Evolutionary conservation across 2,329 filamentous ascomycete species (phyloP).

Genomic region (Cylindrodendrum hubeiense): DNA sequence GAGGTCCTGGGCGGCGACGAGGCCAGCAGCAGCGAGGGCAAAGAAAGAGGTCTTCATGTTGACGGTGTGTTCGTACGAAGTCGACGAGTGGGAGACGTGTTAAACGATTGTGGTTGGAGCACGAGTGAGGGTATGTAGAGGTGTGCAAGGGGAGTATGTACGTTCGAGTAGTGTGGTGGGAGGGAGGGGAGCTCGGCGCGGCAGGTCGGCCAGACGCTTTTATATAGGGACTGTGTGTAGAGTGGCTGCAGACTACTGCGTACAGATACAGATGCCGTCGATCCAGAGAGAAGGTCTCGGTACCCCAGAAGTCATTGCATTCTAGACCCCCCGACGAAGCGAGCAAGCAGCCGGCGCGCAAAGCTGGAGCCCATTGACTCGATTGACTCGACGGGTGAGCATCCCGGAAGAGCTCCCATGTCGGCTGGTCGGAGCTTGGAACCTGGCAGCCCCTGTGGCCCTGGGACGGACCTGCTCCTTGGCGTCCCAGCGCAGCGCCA

Average conservation of each 20-base stretch:
- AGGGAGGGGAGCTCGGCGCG: neutral
- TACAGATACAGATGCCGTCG: neutral
- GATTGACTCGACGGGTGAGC: neutral
- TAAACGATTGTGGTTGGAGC: constrained; percentile 18
- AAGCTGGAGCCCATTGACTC: neutral
- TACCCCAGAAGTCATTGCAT: neutral
- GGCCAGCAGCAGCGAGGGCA: constrained; percentile 48
- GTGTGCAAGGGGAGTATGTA: neutral
- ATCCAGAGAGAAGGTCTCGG: neutral
- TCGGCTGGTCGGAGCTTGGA: neutral
- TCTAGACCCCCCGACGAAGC: neutral
- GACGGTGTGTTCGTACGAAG: constrained; percentile 19
- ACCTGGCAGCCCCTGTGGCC: neutral
- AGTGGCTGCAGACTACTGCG: neutral
- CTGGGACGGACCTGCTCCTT: neutral
- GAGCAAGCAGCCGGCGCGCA: neutral
- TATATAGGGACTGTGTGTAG: neutral
- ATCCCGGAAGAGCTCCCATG: neutral
- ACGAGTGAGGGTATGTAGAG: neutral
- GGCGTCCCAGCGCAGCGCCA: neutral
- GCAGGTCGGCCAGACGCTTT: neutral
- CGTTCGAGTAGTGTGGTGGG: neutral
- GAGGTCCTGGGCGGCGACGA: constrained; percentile 55
- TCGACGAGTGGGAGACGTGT: constrained; percentile 11
- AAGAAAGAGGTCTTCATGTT: constrained; percentile 57